Conservation (phyloP, 257 asterid genomes). For the Ehretia macrophylla region DNA sequence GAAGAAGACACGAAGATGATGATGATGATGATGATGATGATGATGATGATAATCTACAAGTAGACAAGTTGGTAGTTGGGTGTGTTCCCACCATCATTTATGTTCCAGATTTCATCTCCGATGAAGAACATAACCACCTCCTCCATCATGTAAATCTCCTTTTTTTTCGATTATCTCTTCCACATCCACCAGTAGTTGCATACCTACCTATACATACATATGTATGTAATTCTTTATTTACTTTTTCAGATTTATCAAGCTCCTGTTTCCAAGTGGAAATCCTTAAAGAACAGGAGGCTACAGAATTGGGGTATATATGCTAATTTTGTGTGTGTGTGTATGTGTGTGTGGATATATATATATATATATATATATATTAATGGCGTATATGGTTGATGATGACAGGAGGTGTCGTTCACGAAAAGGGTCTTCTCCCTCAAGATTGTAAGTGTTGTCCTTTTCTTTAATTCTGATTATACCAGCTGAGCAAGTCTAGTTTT, state of each 20-base stretch:
- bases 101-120: slow-evolving; percentile 62
- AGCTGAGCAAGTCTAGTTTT: no score
- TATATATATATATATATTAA: no score
- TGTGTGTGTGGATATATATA: no score
- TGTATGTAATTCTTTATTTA: neutral
- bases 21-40: no score
- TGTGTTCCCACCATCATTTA: slow-evolving; percentile 66
- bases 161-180: neutral
- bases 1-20: no score
- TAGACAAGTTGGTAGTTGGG: slow-evolving; percentile 43
- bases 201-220: no score
- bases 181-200: neutral
- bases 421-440: slow-evolving; percentile 90
- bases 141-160: slow-evolving; percentile 36
- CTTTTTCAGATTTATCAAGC: slow-evolving; percentile 58
- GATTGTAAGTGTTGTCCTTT: slow-evolving; percentile 52
- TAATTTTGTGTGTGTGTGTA: neutral
- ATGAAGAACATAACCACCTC: slow-evolving; percentile 52
- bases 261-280: slow-evolving; percentile 86
- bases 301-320: slow-evolving; percentile 94
- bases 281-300: slow-evolving; percentile 76
- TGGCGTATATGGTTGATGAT: no score
- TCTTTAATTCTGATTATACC: neutral
- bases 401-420: slow-evolving; percentile 91
- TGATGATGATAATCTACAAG: neutral